Percentiles rank a stretch among this genome's conserved stretches.
phyloP scores from a whole-genome alignment of 768 basidiomycete genomes.

The Agaricus blazei region DNA sequence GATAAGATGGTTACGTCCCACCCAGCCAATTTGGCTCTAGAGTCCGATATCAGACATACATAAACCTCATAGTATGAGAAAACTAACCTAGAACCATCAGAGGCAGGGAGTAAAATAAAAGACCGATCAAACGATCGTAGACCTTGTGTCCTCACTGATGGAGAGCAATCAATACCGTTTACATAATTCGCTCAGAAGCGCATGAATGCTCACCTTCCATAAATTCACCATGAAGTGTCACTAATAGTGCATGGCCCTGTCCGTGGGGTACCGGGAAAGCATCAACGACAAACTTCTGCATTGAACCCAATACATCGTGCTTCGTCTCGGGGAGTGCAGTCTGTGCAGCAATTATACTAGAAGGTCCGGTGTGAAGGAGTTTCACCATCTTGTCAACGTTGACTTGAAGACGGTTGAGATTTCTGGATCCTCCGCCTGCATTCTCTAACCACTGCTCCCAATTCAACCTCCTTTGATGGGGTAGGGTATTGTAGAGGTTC shows the following conservation, averaged over 20 bases:
- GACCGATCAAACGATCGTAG: slow-evolving; percentile 91
- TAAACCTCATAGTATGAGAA: slow-evolving; percentile 6
- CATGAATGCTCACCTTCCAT: slow-evolving; percentile 56
- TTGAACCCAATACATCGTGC: slow-evolving; percentile 57
- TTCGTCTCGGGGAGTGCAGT: slow-evolving; percentile 65
- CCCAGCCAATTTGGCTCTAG: slow-evolving; percentile 70
- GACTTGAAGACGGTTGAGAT: slow-evolving; percentile 62
- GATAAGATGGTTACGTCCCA: slow-evolving; percentile 92
- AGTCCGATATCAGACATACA: slow-evolving; percentile 9
- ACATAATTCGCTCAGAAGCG: background rate
- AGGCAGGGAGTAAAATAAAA: slow-evolving; percentile 79
- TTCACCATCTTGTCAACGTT: slow-evolving; percentile 57
- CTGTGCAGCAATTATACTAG: slow-evolving; percentile 57
- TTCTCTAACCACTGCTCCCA: slow-evolving; percentile 68
- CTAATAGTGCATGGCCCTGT: slow-evolving; percentile 55
- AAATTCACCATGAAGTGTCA: slow-evolving; percentile 87
- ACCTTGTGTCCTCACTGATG: slow-evolving; percentile 47
- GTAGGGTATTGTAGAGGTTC: slow-evolving; percentile 64
- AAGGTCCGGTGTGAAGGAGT: slow-evolving; percentile 69
- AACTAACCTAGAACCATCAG: slow-evolving; percentile 79
- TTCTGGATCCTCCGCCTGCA: slow-evolving; percentile 64
- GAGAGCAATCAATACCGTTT: slow-evolving; percentile 6
- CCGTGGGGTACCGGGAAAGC: slow-evolving; percentile 73
- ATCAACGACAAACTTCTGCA: slow-evolving; percentile 72
- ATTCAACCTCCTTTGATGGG: slow-evolving; percentile 78